phyloP scores from a whole-genome alignment of 2,329 filamentous ascomycete species.

The Colletotrichum lindemuthianum region DNA sequence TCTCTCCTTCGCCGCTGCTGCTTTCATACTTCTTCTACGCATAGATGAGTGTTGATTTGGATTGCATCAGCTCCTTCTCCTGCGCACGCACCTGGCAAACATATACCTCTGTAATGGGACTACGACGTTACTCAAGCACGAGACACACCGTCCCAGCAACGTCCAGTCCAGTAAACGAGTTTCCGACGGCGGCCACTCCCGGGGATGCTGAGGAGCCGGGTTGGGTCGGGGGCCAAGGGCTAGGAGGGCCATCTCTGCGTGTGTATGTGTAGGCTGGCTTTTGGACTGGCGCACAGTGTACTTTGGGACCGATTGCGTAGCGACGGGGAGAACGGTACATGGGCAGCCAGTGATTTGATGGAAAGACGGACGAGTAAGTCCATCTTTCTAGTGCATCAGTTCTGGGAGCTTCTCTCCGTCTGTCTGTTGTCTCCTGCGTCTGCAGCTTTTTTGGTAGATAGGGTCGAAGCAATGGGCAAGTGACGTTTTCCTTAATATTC shows the following conservation, averaged over 20 bases:
- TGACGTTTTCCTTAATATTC: constrained; percentile 20
- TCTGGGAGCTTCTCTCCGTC: constrained; percentile 1
- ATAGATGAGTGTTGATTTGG: constrained; percentile 37
- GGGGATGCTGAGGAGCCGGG: constrained; percentile 5
- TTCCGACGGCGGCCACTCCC: neutral
- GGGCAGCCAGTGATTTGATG: neutral
- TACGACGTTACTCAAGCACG: constrained; percentile 22
- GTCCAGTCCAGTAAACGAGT: neutral
- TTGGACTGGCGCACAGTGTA: constrained; percentile 24
- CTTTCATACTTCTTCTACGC: constrained; percentile 37
- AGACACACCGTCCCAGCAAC: neutral
- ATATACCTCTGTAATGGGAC: constrained; percentile 36
- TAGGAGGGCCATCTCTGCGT: constrained; percentile 3
- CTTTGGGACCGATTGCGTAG: constrained; percentile 23
- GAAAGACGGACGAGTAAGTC: neutral
- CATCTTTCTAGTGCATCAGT: neutral
- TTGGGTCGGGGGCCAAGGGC: neutral
- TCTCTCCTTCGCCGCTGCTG: constrained; percentile 26
- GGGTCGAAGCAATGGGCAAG: constrained; percentile 34
- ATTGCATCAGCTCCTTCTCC: constrained; percentile 26
- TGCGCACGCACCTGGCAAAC: constrained; percentile 30
- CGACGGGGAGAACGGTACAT: neutral
- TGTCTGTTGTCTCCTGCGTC: constrained; percentile 14
- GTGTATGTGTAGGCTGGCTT: constrained; percentile 21
- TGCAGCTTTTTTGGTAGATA: constrained; percentile 32